Evolutionary conservation across 1,284 basidiomycete genomes (phyloP), one percentile per base, ranked within the genome.

Genomic region (Trichosporon coremiiforme): DNA sequence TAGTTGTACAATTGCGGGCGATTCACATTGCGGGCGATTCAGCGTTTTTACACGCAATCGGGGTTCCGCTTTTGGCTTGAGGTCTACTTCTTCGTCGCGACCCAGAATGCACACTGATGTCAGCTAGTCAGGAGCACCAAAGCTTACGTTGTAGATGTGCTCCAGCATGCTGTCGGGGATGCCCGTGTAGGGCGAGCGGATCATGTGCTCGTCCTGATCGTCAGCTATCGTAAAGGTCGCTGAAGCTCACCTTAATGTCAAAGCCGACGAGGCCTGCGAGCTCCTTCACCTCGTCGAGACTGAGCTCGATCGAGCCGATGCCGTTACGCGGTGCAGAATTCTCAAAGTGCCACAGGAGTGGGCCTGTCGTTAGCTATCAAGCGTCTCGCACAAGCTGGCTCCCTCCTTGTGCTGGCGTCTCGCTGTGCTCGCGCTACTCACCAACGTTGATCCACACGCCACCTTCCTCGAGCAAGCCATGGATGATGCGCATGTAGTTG

Each of bases 321-420:
- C 94, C 93, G 8, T 89, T 89, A 1, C 72, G 64, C 7, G 77
- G 77, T 47, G 84, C 87, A 62, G 80, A 77, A 82, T 95, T 95
- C 80, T 98, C 95, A 84, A 90, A 98, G 80, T 99, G 95, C 95
- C 96, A 99, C 33, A 98, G 85, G 0, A 98, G 85, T 0, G 96
- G 97, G 0, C 96, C 94, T 89, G 75, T 64, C 68, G 64, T 47
- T 20, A 65, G 35, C 60, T 50, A n/a, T n/a, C n/a, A n/a, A n/a
- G n/a, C n/a, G n/a, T n/a, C n/a, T n/a, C n/a, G n/a, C n/a, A n/a
- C n/a, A n/a, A n/a, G n/a, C n/a, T n/a, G n/a, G n/a, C n/a, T n/a
- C n/a, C n/a, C n/a, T n/a, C n/a, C n/a, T n/a, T n/a, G n/a, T n/a
- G n/a, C n/a, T n/a, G n/a, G n/a, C n/a, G n/a, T n/a, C n/a, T n/a